Percentiles rank a stretch among this genome's conserved stretches.
Evolutionary conservation across 345 rosid genomes (phyloP).

Genomic region (Cardiospermum halicacabum): DNA sequence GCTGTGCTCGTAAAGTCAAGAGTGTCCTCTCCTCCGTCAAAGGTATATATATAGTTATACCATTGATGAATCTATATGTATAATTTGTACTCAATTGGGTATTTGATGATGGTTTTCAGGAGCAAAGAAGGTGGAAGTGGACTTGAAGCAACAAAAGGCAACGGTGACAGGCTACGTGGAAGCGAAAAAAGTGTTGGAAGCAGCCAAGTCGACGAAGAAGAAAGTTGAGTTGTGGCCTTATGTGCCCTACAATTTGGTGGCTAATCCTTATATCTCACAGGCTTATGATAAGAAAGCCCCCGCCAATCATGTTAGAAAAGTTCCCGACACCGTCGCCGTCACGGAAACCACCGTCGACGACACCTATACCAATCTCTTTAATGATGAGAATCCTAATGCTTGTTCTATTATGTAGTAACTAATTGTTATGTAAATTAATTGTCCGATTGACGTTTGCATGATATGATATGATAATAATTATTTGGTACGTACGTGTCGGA

Average conservation of each 20-base stretch:
- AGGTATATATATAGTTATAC: constrained; percentile 33
- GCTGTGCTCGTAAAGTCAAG: constrained; percentile 84
- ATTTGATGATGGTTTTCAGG: constrained; percentile 25
- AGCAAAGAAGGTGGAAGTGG: constrained; percentile 73
- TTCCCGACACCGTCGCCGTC: constrained; percentile 46
- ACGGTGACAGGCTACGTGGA: constrained; percentile 68
- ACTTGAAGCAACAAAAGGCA: constrained; percentile 75
- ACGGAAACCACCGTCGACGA: constrained; percentile 61
- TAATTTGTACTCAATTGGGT: not conserved
- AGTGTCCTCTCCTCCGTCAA: constrained; percentile 59
- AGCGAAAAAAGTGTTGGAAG: constrained; percentile 53
- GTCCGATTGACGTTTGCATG: too few species aligned
- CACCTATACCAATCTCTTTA: constrained; percentile 56
- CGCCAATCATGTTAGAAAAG: constrained; percentile 55
- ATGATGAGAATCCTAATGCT: constrained; percentile 81
- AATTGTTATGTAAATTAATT: too few species aligned
- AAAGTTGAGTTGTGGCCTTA: constrained; percentile 94
- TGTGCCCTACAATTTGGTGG: constrained; percentile 63
- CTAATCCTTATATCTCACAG: constrained; percentile 67
- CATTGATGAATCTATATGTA: not conserved
- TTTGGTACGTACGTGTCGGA: too few species aligned
- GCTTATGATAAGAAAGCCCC: constrained; percentile 97
- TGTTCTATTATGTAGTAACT: constrained; percentile 63
- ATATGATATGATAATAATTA: not conserved
- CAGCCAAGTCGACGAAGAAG: constrained; percentile 80